phyloP scores from a whole-genome alignment of 169 alveolate species.

The Plasmodium relictum region DNA sequence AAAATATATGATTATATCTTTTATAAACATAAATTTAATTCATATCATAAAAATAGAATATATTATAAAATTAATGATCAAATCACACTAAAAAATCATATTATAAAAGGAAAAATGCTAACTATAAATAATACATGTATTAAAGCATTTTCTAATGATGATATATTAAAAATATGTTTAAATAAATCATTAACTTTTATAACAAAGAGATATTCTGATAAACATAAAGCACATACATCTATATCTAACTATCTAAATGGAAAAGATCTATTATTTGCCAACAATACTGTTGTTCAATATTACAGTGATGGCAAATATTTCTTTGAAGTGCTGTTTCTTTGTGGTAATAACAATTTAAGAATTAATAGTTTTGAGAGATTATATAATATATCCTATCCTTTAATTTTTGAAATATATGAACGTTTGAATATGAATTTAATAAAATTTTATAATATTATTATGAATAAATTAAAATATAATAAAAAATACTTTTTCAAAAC shows the following conservation, averaged over 20 bases:
- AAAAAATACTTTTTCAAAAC: conserved; percentile 60
- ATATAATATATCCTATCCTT: conserved; percentile 36
- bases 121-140: conserved; percentile 52
- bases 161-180: conserved; percentile 62
- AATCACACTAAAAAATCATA: conserved; percentile 38
- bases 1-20: conserved; percentile 70
- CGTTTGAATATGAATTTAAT: conserved; percentile 26
- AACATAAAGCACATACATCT: conserved; percentile 6
- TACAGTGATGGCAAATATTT: conserved; percentile 65
- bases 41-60: conserved; percentile 57
- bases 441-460: conserved; percentile 35
- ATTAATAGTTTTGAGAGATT: conserved; percentile 61
- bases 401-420: conserved; percentile 48
- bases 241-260: conserved; percentile 23
- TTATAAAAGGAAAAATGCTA: conserved; percentile 72
- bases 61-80: conserved; percentile 45
- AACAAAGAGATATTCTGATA: conserved; percentile 5
- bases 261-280: conserved; percentile 46
- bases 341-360: conserved; percentile 74
- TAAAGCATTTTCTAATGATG: conserved; percentile 23
- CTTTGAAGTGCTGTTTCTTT: conserved; percentile 56
- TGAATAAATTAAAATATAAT: conserved; percentile 11
- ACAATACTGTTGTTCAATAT: conserved; percentile 75
- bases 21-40: conserved; percentile 69
- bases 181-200: conserved; percentile 47